Conservation (phyloP, 805 yeast species). For the Wickerhamiella brachini region DNA sequence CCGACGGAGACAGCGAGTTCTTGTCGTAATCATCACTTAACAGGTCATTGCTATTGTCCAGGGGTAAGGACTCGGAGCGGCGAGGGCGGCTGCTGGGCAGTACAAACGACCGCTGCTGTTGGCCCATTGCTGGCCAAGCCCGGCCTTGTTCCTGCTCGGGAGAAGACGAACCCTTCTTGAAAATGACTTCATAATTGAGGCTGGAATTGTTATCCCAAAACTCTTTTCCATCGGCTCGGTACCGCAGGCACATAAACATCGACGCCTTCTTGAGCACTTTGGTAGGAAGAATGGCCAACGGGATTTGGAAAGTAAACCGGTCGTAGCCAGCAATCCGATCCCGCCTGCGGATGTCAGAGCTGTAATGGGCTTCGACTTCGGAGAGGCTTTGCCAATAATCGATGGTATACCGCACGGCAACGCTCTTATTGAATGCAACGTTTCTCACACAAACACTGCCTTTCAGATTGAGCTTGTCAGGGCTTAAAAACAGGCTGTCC, state of each 20-base stretch:
- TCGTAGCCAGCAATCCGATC: slow-evolving; percentile 31
- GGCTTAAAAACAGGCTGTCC: slow-evolving; percentile 47
- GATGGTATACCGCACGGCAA: slow-evolving; percentile 58
- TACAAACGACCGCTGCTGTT: slow-evolving; percentile 1
- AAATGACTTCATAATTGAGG: slow-evolving; percentile 43
- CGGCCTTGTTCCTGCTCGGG: slow-evolving; percentile 2
- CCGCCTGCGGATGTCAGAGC: slow-evolving; percentile 32
- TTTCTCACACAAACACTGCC: slow-evolving; percentile 77
- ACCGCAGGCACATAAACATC: slow-evolving; percentile 45
- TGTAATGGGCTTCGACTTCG: slow-evolving; percentile 51
- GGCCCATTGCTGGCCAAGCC: background rate
- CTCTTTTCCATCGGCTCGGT: slow-evolving; percentile 35
- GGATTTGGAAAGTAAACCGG: slow-evolving; percentile 54
- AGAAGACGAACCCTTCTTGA: slow-evolving; percentile 20
- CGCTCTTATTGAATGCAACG: slow-evolving; percentile 50
- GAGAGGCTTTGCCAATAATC: slow-evolving; percentile 68
- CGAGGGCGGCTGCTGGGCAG: background rate
- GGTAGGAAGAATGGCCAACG: slow-evolving; percentile 23
- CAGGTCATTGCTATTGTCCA: background rate
- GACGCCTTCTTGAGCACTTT: slow-evolving; percentile 19
- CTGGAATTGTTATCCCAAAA: slow-evolving; percentile 66
- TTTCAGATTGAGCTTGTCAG: slow-evolving; percentile 42
- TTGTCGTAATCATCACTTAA: background rate
- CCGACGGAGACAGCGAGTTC: slow-evolving; percentile 1
- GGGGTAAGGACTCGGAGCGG: background rate